Base-by-base conservation (phyloP, 306 rosid genomes). In the Vigna hirtella region DNA sequence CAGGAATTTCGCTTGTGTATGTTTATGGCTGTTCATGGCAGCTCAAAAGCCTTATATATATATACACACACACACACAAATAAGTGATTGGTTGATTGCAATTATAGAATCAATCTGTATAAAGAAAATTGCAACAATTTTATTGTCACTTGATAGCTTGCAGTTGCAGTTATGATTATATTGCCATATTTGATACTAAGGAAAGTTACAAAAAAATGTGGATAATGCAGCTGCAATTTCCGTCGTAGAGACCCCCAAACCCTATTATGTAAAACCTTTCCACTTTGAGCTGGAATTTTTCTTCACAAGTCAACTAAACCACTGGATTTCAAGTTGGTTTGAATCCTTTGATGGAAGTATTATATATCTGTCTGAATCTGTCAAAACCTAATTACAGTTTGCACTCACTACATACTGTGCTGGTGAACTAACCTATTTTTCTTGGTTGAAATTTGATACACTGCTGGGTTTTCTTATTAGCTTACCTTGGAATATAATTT, bases 71-170 rank as follows among this genome's bases (percentile, higher is more conserved):
- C 3, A 26, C 7, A 67, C 40, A 3, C 22, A 3, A 22, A 36
- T 24, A 24, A 47, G 40, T 43, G 73, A 67, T 66, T 20, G 20
- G 11, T 11, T 66, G 7, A 22, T 18, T 45, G 26, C 56, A 14
- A 6, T 43, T 12, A 66, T 20, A 66, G 36, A 66, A 12, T 20
- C 53, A 66, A 10, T 66, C 72, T 66, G 1, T 15, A 17, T 20
- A 6, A 7, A 15, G 36, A 20, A 9, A 20, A 43, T 43, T 66
- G 55, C 53, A 43, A 11, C 38, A 66, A 45, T 22, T 66, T 7
- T 66, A 22, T 51, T 76, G 18, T 24, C 52, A 48, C 7, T 34
- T 50, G 28, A 62, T 59, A 13, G 30, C 66, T 59, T 59, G 66
- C 1, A 10, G 36, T 57, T 9, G 16, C 9, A 22, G 16, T 24